Conservation (phyloP, 352 stramenopile genomes). For the Globisporangium barbulae region DNA sequence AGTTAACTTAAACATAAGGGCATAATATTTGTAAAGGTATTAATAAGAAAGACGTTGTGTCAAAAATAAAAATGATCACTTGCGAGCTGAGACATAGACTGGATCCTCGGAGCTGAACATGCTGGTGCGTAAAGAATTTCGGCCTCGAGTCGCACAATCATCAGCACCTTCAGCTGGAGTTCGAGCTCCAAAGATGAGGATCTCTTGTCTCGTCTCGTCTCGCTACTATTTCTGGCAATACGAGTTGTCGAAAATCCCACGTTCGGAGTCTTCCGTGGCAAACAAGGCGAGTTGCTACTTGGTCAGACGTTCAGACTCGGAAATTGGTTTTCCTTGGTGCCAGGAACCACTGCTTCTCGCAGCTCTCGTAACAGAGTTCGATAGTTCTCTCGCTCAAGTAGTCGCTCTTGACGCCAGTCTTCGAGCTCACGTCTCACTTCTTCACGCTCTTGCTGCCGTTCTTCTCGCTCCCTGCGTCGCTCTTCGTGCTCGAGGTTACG, state of each 20-base stretch:
- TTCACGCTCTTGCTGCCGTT: background rate
- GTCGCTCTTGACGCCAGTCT: background rate
- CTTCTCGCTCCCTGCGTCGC: background rate
- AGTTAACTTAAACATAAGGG: background rate
- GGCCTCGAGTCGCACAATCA: background rate
- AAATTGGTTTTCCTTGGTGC: background rate
- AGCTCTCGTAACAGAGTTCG: background rate
- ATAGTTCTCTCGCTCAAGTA: background rate
- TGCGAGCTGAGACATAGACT: background rate
- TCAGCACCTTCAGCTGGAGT: too few relatives aligned
- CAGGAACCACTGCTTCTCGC: background rate
- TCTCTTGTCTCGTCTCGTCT: background rate
- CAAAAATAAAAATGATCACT: background rate
- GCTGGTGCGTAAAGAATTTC: background rate
- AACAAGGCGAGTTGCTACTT: background rate
- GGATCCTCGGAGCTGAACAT: background rate
- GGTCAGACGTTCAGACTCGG: background rate
- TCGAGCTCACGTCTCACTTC: background rate
- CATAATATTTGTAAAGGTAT: background rate
- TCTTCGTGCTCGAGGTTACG: background rate
- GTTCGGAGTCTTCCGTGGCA: background rate
- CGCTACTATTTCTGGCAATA: background rate
- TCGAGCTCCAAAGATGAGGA: background rate
- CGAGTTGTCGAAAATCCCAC: background rate
- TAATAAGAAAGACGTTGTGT: background rate